Evolutionary conservation across 495 filamentous ascomycete species (phyloP), one percentile per base, ranked within the genome.

Genomic region (Lophium mytilinum): DNA sequence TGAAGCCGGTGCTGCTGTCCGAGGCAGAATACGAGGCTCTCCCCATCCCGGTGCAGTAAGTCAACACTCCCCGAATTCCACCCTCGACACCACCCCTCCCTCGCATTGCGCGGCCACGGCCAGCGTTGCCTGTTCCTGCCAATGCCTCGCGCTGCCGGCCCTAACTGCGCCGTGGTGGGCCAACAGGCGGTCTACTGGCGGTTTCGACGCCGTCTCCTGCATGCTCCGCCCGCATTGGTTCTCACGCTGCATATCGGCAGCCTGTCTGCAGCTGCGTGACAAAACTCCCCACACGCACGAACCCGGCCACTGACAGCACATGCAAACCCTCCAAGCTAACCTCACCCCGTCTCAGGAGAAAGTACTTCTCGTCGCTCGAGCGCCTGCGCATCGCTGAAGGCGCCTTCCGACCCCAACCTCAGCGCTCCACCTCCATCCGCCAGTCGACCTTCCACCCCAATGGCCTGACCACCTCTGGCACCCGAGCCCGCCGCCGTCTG

Each of bases 301-400:
- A 48, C 21, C 51, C 53, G 35, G 62, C 58, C 54, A 54, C 62
- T 65, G 47, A 56, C 57, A 61, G 18, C n/a, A 52, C 15, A 53
- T 36, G 41, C 36, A 48, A 37, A 17, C 30, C 18, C 24, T 49
- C 52, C 50, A 54, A 36, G 58, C 61, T 60, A 47, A 60, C 51
- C 47, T 11, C 47, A 30, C 49, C 17, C 12, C 24, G 41, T 39
- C 9, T 12, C 57, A 71, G 68, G 58, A 63, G 60, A 63, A 71
- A 69, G 50, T 69, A 63, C 53, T 71, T 69, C 56, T 68, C 64
- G 10, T 61, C 64, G 8, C 60, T 67, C 18, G 68, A 71, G 55
- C 62, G 68, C 37, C 64, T 69, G 41, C 68, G 65, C 42, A 63
- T 71, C 37, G 63, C 58, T 30, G 65, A 69, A 21, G 34, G 58